Base-by-base conservation (phyloP, 2,329 filamentous ascomycete species). In the Parastagonospora avenae region DNA sequence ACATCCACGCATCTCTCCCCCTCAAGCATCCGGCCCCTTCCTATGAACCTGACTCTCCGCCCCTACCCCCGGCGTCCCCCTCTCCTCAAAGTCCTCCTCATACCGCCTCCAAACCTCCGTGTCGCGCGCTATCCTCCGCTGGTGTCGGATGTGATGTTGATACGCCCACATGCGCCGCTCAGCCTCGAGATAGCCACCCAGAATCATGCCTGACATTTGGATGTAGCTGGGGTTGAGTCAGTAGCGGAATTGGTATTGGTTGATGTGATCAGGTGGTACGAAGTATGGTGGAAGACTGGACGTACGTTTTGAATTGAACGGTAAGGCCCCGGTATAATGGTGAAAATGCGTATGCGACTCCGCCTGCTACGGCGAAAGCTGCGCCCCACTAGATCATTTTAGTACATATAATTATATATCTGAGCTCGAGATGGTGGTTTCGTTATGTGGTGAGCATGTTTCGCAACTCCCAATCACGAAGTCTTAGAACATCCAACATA, bases 171-270 rank as follows among this genome's bases (percentile, higher is more conserved):
- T 78, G 42, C 86, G 80, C 48, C 79, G 75, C 66, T 93, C 90
- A 2, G 89, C 90, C 76, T 91, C 88, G 46, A 92, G 81, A 81
- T 90, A 89, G 65, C 85, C 82, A 37, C 90, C 90, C 30, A 91
- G 66, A n/a, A 89, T 86, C 89, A 92, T 92, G 53, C 85, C 87
- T n/a, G 87, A 90, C 87, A 92, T 91, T 72, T 92, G 89, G 12
- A 92, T 78, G 68, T 91, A 93, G 28, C 90, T 92, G 9, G 3
- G 0, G 32, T 8, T 36, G 30, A 38, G 27, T 42, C 15, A 42
- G n/a, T 42, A 31, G 32, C 41, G 44, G 11, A 33, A 28, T n/a
- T 9, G 15, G 31, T 14, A 7, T 32, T 12, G 14, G n/a, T n/a
- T 8, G 7, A 14, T 27, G 29, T 8, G 14, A 40, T 15, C 1